These are phyloP conservation scores for Solanum bulbocastanum DNA, from an alignment of 257 asterid genomes.

Conservation along the genomic window DNA sequence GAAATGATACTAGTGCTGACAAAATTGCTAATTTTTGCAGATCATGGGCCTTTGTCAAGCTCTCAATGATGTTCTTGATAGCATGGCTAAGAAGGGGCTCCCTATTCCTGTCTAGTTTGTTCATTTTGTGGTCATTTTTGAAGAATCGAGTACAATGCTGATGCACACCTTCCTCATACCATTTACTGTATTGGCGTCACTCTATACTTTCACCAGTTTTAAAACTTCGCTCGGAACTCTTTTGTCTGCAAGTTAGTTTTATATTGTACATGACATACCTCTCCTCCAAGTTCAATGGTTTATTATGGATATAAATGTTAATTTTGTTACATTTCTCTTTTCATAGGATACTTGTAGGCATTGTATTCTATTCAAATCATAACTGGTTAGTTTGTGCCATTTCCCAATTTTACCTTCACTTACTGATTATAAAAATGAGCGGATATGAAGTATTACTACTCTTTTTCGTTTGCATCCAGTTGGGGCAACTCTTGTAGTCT, in stretches of 20 bases:
- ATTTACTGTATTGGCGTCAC: not conserved
- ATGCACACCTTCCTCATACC: not conserved
- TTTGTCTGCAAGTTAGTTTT: not conserved
- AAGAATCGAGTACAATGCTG: not conserved
- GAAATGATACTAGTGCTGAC: not conserved
- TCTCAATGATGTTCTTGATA: conserved; percentile 77
- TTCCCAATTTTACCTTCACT: not conserved
- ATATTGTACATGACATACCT: not conserved
- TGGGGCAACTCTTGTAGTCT: not conserved
- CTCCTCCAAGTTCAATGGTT: not conserved
- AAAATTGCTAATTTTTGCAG: conserved; percentile 24
- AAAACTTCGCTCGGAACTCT: not conserved
- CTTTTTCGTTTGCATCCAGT: too few species aligned
- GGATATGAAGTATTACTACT: not conserved
- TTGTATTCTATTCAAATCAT: not conserved
- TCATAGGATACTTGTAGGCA: not conserved
- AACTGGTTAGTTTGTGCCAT: not conserved
- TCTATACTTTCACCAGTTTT: not conserved
- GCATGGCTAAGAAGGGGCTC: conserved; percentile 96
- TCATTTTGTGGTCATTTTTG: not conserved
- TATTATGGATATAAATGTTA: not conserved
- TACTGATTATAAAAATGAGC: not conserved
- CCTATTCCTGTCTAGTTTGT: conserved; percentile 57
- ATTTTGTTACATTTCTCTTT: not conserved
- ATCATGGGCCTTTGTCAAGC: conserved; percentile 91